Evolutionary conservation across 352 stramenopile species (phyloP).

Genomic region (Pilasporangium apinafurcum): DNA sequence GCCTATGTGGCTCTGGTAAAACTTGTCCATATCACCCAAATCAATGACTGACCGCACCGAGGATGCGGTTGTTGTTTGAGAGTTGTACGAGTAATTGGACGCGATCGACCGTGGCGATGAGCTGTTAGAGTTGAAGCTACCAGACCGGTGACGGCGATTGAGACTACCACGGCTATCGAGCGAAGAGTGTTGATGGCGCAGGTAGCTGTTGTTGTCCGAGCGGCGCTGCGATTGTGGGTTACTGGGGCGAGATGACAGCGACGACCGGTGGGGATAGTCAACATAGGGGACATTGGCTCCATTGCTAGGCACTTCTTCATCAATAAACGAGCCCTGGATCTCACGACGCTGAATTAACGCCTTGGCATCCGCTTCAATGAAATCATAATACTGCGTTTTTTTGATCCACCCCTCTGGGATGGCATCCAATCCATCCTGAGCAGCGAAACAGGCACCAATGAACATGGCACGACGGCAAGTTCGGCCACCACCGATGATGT

Average conservation of each 20-base stretch:
- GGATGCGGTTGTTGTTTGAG: conserved; percentile 59
- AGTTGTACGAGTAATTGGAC: conserved; percentile 77
- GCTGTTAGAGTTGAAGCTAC: conserved; percentile 50
- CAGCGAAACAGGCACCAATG: conserved; percentile 74
- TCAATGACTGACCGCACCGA: conserved; percentile 64
- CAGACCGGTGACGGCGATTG: conserved; percentile 18
- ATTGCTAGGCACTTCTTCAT: conserved; percentile 26
- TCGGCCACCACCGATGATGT: conserved; percentile 74
- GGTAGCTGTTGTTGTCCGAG: conserved; percentile 1
- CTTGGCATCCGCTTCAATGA: conserved; percentile 71
- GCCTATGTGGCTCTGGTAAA: conserved; percentile 45
- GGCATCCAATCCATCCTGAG: conserved; percentile 56
- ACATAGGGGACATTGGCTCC: conserved; percentile 38
- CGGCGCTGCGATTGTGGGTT: conserved; percentile 11
- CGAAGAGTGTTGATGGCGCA: not conserved
- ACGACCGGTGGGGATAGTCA: conserved; percentile 44
- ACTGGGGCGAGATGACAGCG: conserved; percentile 31
- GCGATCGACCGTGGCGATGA: conserved; percentile 63
- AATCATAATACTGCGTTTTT: conserved; percentile 80
- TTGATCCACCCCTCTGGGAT: conserved; percentile 70
- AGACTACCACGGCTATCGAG: conserved; percentile 10
- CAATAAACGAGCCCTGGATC: conserved; percentile 38
- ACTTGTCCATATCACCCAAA: conserved; percentile 75
- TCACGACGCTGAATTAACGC: conserved; percentile 60
- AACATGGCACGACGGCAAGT: conserved; percentile 79